Conservation (phyloP, 495 filamentous ascomycete species). For the Trichoderma orchidacearum region DNA sequence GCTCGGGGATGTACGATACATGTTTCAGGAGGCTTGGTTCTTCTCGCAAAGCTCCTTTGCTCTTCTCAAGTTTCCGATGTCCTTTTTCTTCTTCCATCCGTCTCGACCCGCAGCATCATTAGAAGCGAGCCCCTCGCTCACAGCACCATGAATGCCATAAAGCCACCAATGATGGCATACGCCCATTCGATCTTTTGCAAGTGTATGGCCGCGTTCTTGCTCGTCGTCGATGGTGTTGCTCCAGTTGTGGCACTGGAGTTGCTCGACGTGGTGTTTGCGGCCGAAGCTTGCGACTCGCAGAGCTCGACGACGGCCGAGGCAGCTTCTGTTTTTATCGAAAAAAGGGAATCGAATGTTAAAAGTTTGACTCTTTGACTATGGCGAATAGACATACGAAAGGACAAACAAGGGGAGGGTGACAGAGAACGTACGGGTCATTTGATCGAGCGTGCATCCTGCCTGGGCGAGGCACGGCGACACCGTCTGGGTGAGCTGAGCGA, state of each 20-base stretch:
- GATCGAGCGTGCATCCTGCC: conserved; percentile 7
- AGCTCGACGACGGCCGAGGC: conserved; percentile 1
- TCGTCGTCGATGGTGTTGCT: neutral
- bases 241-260: neutral
- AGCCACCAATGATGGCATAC: neutral
- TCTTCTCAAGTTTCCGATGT: neutral
- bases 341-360: neutral
- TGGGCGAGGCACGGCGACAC: conserved; percentile 9
- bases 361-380: neutral
- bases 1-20: neutral
- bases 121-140: neutral
- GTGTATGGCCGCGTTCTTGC: neutral
- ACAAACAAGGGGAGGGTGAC: neutral
- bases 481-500: conserved; percentile 4
- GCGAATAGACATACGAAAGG: neutral
- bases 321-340: neutral
- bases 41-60: neutral
- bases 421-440: conserved; percentile 11
- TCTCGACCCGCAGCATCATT: neutral
- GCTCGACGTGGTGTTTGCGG: neutral
- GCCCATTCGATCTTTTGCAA: neutral
- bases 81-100: neutral
- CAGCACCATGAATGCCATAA: neutral
- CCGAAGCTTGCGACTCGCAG: neutral
- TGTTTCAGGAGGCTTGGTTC: neutral